phyloP scores from a whole-genome alignment of 805 yeast genomes.

The Zygotorulaspora chibaensis region DNA sequence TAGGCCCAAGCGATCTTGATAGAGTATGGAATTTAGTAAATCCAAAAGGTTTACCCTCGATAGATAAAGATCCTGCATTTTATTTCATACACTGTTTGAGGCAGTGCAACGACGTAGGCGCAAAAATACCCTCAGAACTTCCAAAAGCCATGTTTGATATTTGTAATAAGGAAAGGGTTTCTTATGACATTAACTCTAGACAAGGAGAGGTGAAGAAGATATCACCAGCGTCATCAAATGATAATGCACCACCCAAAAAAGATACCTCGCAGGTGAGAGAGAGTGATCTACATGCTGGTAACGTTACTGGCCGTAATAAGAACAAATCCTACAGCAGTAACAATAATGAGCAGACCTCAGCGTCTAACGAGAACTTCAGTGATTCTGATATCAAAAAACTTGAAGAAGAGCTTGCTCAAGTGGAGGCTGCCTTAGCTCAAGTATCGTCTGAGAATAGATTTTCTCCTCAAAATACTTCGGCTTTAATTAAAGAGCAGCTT shows the following conservation, averaged over 20 bases:
- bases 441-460: conserved; percentile 44
- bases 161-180: conserved; percentile 78
- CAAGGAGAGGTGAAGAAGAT: conserved; percentile 42
- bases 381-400: conserved; percentile 92
- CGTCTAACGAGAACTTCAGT: conserved; percentile 49
- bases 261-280: conserved; percentile 42
- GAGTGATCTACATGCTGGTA: conserved; percentile 18
- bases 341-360: conserved; percentile 12
- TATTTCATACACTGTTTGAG: conserved; percentile 87
- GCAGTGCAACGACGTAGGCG: conserved; percentile 76
- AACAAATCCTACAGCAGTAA: not conserved
- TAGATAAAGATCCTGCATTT: conserved; percentile 88
- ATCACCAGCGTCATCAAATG: conserved; percentile 24
- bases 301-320: not conserved
- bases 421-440: conserved; percentile 60
- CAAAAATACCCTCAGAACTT: conserved; percentile 87
- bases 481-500: conserved; percentile 54
- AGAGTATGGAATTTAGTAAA: conserved; percentile 95
- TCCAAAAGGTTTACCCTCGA: conserved; percentile 80
- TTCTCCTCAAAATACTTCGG: conserved; percentile 14
- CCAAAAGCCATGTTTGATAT: conserved; percentile 90
- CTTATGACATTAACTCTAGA: conserved; percentile 56
- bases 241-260: conserved; percentile 34
- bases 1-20: conserved; percentile 79
- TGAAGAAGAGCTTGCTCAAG: conserved; percentile 68